Evolutionary conservation across 75 land plant genomes (phyloP).

Genomic region (Selaginella tamariscina): DNA sequence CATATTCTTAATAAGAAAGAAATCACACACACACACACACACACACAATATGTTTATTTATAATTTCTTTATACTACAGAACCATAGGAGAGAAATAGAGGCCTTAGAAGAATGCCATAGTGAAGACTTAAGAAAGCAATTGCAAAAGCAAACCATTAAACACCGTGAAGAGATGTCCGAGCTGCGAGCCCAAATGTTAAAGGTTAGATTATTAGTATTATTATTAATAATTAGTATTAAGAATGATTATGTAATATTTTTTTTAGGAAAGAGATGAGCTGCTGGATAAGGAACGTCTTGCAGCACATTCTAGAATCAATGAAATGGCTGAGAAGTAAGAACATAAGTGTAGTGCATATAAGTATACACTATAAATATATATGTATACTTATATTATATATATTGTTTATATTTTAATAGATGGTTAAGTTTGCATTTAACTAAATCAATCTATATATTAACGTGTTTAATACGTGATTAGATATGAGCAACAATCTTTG

Average conservation of each 20-base stretch:
- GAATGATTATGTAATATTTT: background rate
- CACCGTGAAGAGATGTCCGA: background rate
- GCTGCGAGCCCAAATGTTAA: background rate
- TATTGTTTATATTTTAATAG: too few relatives aligned
- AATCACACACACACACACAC: too few relatives aligned
- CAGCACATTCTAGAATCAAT: slow-evolving; percentile 17
- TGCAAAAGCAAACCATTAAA: background rate
- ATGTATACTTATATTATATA: background rate
- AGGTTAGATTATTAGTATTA: background rate
- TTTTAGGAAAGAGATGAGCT: slow-evolving; percentile 23
- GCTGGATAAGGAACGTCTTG: slow-evolving; percentile 21
- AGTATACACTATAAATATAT: background rate
- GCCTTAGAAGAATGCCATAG: slow-evolving; percentile 14
- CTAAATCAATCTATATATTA: background rate
- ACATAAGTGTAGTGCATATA: background rate
- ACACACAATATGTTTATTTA: too few relatives aligned
- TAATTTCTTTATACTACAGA: background rate
- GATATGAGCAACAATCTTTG: slow-evolving; percentile 28
- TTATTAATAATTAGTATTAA: too few relatives aligned
- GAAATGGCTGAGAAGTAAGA: slow-evolving; percentile 24
- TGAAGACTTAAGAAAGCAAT: slow-evolving; percentile 14
- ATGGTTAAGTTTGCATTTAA: too few relatives aligned
- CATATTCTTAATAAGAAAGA: slow-evolving; percentile 10
- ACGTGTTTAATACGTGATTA: background rate
- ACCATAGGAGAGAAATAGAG: slow-evolving; percentile 12